phyloP scores from a whole-genome alignment of 768 basidiomycete species.

The Termitomyces sp. region DNA sequence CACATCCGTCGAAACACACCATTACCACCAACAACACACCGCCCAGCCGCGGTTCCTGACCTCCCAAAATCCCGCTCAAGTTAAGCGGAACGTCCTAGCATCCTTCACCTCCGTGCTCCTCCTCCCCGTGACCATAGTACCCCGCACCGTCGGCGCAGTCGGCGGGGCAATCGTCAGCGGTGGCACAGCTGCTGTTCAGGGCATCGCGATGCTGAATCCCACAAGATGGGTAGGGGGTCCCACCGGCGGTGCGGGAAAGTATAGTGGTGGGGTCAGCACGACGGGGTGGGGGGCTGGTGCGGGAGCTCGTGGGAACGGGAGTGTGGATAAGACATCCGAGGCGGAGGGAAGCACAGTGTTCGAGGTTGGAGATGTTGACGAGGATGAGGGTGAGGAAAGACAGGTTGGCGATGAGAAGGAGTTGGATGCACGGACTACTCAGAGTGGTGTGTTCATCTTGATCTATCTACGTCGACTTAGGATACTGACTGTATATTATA shows the following conservation, averaged over 20 bases:
- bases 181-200: slow-evolving; percentile 72
- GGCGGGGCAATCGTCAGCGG: slow-evolving; percentile 64
- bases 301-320: slow-evolving; percentile 10
- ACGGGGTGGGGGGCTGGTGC: slow-evolving; percentile 15
- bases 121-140: slow-evolving; percentile 94
- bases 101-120: slow-evolving; percentile 88
- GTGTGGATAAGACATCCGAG: slow-evolving; percentile 23
- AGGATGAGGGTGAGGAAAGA: slow-evolving; percentile 22
- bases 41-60: slow-evolving; percentile 60
- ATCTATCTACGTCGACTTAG: background rate
- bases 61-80: slow-evolving; percentile 82
- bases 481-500: background rate
- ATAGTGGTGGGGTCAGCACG: slow-evolving; percentile 6
- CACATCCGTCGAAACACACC: slow-evolving; percentile 4
- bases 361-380: slow-evolving; percentile 41
- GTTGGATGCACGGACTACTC: slow-evolving; percentile 8
- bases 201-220: slow-evolving; percentile 87
- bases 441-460: background rate
- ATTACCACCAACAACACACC: slow-evolving; percentile 9
- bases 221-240: slow-evolving; percentile 67
- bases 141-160: slow-evolving; percentile 62
- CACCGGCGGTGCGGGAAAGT: background rate
- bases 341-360: slow-evolving; percentile 42
- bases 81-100: slow-evolving; percentile 89
- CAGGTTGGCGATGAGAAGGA: slow-evolving; percentile 1